A percentile compares a stretch with the other conserved stretches of the same genome.
Conservation (phyloP, 306 rosid genomes). For the Rubus parviflorus region DNA sequence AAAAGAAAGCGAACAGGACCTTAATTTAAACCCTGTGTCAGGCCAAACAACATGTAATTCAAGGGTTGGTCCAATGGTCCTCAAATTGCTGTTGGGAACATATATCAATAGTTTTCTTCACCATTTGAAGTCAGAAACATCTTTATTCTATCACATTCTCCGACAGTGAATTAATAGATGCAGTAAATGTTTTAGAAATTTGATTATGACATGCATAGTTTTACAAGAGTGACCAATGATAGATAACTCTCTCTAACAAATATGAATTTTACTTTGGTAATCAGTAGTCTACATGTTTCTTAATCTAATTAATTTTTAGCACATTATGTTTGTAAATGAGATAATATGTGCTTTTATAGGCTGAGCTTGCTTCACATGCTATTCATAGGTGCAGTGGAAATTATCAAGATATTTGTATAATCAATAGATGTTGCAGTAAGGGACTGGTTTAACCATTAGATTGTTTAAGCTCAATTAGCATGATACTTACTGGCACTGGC, state of each 20-base stretch:
- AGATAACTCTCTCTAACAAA: background rate
- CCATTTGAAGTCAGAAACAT: slow-evolving; percentile 1
- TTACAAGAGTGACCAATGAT: background rate
- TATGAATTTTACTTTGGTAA: background rate
- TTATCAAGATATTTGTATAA: background rate
- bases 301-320: background rate
- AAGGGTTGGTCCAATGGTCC: background rate
- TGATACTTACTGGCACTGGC: background rate
- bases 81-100: background rate
- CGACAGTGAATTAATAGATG: background rate
- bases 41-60: background rate
- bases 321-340: background rate
- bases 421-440: background rate
- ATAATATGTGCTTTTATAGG: background rate
- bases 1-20: background rate
- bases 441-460: background rate
- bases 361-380: background rate
- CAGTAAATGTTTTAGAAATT: background rate
- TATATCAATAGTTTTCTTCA: background rate
- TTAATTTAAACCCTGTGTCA: background rate
- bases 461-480: background rate
- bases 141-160: background rate
- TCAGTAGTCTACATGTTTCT: background rate
- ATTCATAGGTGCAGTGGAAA: background rate
- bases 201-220: background rate